A percentile compares a stretch with the other conserved stretches of the same genome.
These are phyloP conservation scores for Massariosphaeria phaeospora DNA, from an alignment of 495 filamentous ascomycete species.

Conservation along the genomic window DNA sequence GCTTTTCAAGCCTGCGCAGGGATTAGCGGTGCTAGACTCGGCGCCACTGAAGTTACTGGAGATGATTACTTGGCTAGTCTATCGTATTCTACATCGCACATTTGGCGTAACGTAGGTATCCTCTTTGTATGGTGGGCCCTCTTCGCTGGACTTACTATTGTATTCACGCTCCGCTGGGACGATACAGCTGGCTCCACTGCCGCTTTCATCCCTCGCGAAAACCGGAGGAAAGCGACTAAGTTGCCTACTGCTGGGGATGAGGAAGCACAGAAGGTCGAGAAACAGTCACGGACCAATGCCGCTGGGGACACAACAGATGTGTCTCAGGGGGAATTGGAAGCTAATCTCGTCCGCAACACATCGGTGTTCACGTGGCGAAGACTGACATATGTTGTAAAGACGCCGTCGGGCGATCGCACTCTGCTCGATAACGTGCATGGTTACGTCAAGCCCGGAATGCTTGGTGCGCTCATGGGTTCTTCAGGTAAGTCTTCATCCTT, in stretches of 20 bases:
- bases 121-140: conserved; percentile 27
- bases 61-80: conserved; percentile 25
- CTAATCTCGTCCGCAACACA: conserved; percentile 12
- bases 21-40: conserved; percentile 14
- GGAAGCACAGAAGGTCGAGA: neutral
- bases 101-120: conserved; percentile 35
- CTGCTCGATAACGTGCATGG: conserved; percentile 34
- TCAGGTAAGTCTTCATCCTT: too few species aligned
- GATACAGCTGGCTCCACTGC: neutral
- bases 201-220: conserved; percentile 15
- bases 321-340: neutral
- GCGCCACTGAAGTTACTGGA: conserved; percentile 21
- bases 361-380: conserved; percentile 22
- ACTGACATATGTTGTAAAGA: conserved; percentile 11
- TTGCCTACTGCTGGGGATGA: neutral
- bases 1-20: conserved; percentile 19
- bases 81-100: conserved; percentile 16
- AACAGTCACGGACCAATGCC: neutral
- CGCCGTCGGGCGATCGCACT: conserved; percentile 3
- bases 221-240: neutral
- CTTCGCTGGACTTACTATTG: conserved; percentile 26
- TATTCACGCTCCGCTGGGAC: conserved; percentile 26
- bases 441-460: conserved; percentile 36
- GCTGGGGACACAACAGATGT: neutral
- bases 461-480: conserved; percentile 37